These are phyloP conservation scores for Rutstroemia sydowiana DNA, from an alignment of 2,329 filamentous ascomycete genomes.

Conservation along the genomic window DNA sequence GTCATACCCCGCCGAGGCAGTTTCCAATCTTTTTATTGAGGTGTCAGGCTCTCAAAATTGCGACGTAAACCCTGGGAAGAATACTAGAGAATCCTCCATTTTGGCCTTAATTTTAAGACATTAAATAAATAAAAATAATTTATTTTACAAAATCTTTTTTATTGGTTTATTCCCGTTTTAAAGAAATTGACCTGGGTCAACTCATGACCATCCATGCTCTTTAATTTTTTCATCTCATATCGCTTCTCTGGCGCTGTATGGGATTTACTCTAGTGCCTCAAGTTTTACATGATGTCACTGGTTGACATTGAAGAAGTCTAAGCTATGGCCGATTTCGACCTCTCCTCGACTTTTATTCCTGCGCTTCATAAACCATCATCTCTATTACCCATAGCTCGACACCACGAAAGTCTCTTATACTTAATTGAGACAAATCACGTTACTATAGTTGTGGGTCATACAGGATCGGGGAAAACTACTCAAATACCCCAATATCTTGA, in stretches of 20 bases:
- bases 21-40: too few relatives aligned
- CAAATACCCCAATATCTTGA: slow-evolving; percentile 91
- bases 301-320: neutral
- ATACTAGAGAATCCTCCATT: too few relatives aligned
- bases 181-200: neutral
- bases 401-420: slow-evolving; percentile 74
- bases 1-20: too few relatives aligned
- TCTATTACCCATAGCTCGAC: slow-evolving; percentile 78
- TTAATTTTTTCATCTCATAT: neutral
- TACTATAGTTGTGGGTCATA: slow-evolving; percentile 86
- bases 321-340: slow-evolving; percentile 42
- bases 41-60: too few relatives aligned
- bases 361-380: slow-evolving; percentile 79
- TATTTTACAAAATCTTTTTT: too few relatives aligned
- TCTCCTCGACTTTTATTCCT: slow-evolving; percentile 60
- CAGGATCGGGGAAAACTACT: slow-evolving; percentile 91
- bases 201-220: neutral
- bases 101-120: too few relatives aligned
- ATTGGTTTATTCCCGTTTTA: too few relatives aligned
- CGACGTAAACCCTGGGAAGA: too few relatives aligned
- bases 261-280: neutral
- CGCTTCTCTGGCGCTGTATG: neutral
- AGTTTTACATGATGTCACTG: neutral
- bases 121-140: too few relatives aligned
- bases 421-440: slow-evolving; percentile 77